Evolutionary conservation across 768 basidiomycete genomes (phyloP), one percentile per base, ranked within the genome.

Genomic region (Xanthoconium stramineum): DNA sequence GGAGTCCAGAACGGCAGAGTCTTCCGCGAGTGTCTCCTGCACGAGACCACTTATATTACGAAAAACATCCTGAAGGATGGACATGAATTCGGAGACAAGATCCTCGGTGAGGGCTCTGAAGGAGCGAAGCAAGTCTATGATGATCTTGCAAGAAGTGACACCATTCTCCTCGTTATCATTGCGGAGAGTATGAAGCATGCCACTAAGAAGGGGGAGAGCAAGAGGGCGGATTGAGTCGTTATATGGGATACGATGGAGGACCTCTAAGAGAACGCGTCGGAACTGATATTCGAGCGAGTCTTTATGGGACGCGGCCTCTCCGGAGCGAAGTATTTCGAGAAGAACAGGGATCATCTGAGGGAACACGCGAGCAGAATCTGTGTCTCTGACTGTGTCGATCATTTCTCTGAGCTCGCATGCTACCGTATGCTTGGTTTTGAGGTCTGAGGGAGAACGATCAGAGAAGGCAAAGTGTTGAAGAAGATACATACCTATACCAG

Each of bases 101-200:
- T 90, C 85, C 60, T 92, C 91, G 15, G 83, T 82, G 47, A 89
- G 74, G 11, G 80, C 72, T 64, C 89, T 83, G 69, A 89, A 91
- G 49, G 80, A 83, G 47, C 96, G 84, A 65, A 91, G 83, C 20
- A 94, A 79, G 73, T 99, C 96, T 56, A 93, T 87, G 65, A 97
- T 79, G 53, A 86, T 89, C 74, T 98, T 98, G 80, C 94, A 92
- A 53, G 88, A 89, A 3, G 86, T 80, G 33, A 88, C 80, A 3
- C 91, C 97, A 66, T 94, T 95, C 69, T 99, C 97, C 73, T 99
- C 97, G 69, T 97, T 98, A 75, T 99, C 97, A 61, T 83, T 76
- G 28, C 89, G 86, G 32, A 98, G 79, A 50, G 94, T 77, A 59
- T 91, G 80, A 37, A 98, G 79, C 84, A 97, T 85, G 50, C 92